Percentiles rank a stretch among this genome's conserved stretches.
Conservation (phyloP, 2,329 filamentous ascomycete genomes). For the Parafenestella ontariensis region DNA sequence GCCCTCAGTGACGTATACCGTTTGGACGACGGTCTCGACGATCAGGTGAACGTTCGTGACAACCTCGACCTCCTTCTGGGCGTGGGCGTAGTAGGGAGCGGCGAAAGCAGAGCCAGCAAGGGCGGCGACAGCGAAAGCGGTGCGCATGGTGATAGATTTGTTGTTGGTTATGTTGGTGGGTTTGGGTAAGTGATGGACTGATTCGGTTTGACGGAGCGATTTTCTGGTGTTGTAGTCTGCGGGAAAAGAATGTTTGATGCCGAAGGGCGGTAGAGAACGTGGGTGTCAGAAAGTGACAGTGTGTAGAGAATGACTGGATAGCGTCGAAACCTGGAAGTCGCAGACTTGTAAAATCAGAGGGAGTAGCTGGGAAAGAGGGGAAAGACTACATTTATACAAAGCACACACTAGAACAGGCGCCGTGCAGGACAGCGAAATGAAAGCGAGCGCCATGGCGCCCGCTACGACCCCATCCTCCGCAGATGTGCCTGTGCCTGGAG, state of each 20-base stretch:
- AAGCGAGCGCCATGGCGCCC: constrained; percentile 30
- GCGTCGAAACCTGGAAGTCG: constrained; percentile 44
- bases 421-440: constrained; percentile 33
- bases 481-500: constrained; percentile 32
- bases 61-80: constrained; percentile 26
- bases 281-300: constrained; percentile 40
- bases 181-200: constrained; percentile 13
- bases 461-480: constrained; percentile 31
- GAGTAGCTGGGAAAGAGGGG: constrained; percentile 22
- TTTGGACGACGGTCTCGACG: constrained; percentile 38
- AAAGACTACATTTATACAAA: constrained; percentile 36
- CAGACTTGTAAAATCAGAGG: constrained; percentile 35
- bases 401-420: constrained; percentile 17
- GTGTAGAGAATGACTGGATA: constrained; percentile 32
- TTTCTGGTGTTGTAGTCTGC: constrained; percentile 11
- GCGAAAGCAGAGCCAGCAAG: constrained; percentile 41
- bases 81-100: constrained; percentile 21
- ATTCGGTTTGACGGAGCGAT: constrained; percentile 1
- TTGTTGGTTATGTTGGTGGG: constrained; percentile 15
- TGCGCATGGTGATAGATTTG: constrained; percentile 35
- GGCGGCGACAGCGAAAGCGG: constrained; percentile 37
- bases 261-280: constrained; percentile 42
- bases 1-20: constrained; percentile 32
- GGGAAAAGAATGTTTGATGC: constrained; percentile 33
- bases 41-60: constrained; percentile 31